Conservation (phyloP, 2,329 filamentous ascomycete genomes). For the Colletotrichum spinosum region DNA sequence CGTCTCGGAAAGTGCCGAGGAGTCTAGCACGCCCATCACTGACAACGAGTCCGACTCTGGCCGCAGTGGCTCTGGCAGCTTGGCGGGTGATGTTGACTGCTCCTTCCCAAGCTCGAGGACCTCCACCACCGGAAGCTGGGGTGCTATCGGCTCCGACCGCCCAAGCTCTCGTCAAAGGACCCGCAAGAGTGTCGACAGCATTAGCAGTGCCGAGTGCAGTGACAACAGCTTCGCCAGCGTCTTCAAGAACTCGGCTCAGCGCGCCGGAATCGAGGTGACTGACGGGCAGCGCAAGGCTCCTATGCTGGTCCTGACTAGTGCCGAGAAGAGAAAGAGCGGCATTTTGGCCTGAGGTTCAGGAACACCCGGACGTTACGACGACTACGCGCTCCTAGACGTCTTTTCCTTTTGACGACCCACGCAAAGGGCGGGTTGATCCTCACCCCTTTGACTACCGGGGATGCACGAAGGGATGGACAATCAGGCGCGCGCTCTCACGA, state of each 20-base stretch:
- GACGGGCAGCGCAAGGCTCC: constrained; percentile 82
- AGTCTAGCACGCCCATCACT: constrained; percentile 73
- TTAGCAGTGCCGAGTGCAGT: constrained; percentile 69
- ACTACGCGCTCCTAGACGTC: constrained; percentile 37
- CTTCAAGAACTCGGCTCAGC: constrained; percentile 69
- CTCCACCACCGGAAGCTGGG: constrained; percentile 77
- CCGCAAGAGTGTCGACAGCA: constrained; percentile 72
- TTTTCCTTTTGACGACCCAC: constrained; percentile 39
- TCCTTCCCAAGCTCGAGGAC: constrained; percentile 81
- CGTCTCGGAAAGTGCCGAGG: constrained; percentile 81
- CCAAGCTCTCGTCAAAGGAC: constrained; percentile 77
- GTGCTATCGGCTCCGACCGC: constrained; percentile 88
- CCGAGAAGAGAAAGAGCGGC: constrained; percentile 87
- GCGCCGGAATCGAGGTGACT: constrained; percentile 65
- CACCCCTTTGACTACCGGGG: constrained; percentile 24
- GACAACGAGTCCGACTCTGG: constrained; percentile 82
- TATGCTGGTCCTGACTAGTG: constrained; percentile 87
- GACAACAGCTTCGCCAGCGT: constrained; percentile 73
- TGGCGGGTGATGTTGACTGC: constrained; percentile 77
- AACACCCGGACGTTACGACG: constrained; percentile 34
- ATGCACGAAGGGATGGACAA: constrained; percentile 37
- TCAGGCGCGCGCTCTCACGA: constrained; percentile 32
- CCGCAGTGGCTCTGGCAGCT: constrained; percentile 81
- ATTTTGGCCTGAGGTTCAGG: constrained; percentile 35
- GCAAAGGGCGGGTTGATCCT: constrained; percentile 37